Evolutionary conservation across 345 rosid species (phyloP).

Genomic region (Eucalyptus viminalis): DNA sequence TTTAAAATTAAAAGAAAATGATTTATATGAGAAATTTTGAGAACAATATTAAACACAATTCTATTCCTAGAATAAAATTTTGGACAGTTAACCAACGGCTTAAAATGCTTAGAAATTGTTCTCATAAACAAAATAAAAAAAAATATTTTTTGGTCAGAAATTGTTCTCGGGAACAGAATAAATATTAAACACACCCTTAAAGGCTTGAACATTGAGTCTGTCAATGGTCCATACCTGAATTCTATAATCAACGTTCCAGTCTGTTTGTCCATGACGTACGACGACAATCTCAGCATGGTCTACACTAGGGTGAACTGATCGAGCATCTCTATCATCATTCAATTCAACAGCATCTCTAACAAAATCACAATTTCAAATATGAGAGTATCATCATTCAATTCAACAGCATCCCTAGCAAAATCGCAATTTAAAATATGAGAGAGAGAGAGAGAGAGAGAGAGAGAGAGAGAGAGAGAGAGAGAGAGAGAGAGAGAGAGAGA

Average conservation of each 20-base stretch:
- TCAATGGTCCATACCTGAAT: neutral
- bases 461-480: neutral
- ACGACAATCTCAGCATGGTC: conserved; percentile 2
- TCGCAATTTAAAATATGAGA: too few relatives aligned
- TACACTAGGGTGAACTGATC: neutral
- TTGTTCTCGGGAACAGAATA: too few relatives aligned
- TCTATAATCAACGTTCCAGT: conserved; percentile 8
- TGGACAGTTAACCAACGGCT: fast-evolving
- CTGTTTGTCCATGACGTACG: conserved; percentile 11
- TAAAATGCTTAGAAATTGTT: too few relatives aligned
- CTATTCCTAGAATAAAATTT: too few relatives aligned
- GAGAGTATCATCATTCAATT: too few relatives aligned
- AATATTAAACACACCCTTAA: neutral
- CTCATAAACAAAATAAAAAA: too few relatives aligned
- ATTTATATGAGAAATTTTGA: too few relatives aligned
- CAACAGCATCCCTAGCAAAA: too few relatives aligned
- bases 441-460: too few relatives aligned
- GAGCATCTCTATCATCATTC: neutral
- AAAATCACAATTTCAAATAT: too few relatives aligned
- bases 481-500: neutral
- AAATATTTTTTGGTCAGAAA: fast-evolving
- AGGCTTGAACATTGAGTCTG: neutral
- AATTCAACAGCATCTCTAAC: neutral
- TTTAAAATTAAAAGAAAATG: too few relatives aligned
- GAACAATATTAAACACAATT: too few relatives aligned